Conservation (phyloP, 352 stramenopile species). For the Phytophthora kernoviae region DNA sequence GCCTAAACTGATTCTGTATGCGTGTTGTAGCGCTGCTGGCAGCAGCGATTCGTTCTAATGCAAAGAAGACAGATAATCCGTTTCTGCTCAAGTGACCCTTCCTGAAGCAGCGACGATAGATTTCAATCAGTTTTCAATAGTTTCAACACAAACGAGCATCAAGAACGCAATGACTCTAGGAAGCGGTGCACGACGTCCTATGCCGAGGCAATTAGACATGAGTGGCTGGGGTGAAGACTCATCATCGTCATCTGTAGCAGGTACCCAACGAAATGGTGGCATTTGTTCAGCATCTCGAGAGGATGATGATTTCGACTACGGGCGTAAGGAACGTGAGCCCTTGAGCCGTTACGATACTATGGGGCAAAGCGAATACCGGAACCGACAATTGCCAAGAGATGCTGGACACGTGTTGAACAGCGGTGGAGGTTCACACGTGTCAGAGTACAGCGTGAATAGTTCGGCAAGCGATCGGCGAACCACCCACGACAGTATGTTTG, state of each 20-base stretch:
- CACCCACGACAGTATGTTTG: neutral
- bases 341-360: conserved; percentile 9
- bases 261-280: neutral
- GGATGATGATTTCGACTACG: conserved; percentile 5
- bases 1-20: conserved; percentile 2
- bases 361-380: conserved; percentile 1
- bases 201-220: conserved; percentile 59
- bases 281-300: neutral
- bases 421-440: neutral
- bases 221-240: conserved; percentile 37
- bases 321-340: conserved; percentile 2
- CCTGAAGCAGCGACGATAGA: neutral
- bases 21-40: conserved; percentile 41
- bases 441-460: conserved; percentile 1
- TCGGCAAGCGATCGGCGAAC: conserved; percentile 10
- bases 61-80: conserved; percentile 16
- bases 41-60: conserved; percentile 66
- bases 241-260: conserved; percentile 6
- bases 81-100: conserved; percentile 30
- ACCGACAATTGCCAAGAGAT: conserved; percentile 1
- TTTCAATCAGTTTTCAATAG: conserved; percentile 26
- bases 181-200: conserved; percentile 38
- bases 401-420: neutral
- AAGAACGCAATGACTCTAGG: conserved; percentile 26
- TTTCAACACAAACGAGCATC: conserved; percentile 7